Evolutionary conservation across 139 green algal genomes (phyloP).

Genomic region (Chlamydomonas schloesseri): DNA sequence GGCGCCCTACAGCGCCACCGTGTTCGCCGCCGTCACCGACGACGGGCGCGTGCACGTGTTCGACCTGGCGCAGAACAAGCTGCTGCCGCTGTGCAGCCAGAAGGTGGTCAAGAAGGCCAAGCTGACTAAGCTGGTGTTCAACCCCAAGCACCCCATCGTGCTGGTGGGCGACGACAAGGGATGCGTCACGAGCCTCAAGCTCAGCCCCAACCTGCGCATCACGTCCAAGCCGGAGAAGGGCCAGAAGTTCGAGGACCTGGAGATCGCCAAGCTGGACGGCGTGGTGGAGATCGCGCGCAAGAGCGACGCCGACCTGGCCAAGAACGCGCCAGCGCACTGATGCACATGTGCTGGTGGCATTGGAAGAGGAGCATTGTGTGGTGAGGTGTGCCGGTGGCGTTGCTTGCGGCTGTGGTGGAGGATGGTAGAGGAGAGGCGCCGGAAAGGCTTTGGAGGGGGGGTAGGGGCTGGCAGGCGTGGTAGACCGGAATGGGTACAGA

Average conservation of each 20-base stretch:
- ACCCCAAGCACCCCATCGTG: conserved; percentile 87
- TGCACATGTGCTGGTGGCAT: not conserved
- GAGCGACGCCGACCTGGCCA: conserved; percentile 50
- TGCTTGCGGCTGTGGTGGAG: too few relatives aligned
- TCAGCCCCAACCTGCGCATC: conserved; percentile 92
- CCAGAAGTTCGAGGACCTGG: conserved; percentile 64
- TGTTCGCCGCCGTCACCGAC: conserved; percentile 89
- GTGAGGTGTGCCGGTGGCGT: too few relatives aligned
- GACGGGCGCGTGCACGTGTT: conserved; percentile 88
- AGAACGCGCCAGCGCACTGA: not conserved
- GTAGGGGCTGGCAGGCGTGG: too few relatives aligned
- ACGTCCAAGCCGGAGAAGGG: conserved; percentile 52
- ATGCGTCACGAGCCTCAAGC: conserved; percentile 87
- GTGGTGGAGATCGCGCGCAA: conserved; percentile 82
- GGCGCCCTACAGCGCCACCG: conserved; percentile 88
- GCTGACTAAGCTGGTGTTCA: conserved; percentile 93
- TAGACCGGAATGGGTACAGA: too few relatives aligned
- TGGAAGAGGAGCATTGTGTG: not conserved
- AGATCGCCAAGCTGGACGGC: conserved; percentile 70
- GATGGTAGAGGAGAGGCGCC: too few relatives aligned
- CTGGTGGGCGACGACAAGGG: conserved; percentile 92
- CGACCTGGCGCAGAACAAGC: conserved; percentile 87
- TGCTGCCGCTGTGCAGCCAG: conserved; percentile 88
- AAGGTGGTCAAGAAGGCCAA: conserved; percentile 86
- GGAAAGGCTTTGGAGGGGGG: too few relatives aligned